Conservation (phyloP, 139 green algal genomes). For the Coelastrella sp. region DNA sequence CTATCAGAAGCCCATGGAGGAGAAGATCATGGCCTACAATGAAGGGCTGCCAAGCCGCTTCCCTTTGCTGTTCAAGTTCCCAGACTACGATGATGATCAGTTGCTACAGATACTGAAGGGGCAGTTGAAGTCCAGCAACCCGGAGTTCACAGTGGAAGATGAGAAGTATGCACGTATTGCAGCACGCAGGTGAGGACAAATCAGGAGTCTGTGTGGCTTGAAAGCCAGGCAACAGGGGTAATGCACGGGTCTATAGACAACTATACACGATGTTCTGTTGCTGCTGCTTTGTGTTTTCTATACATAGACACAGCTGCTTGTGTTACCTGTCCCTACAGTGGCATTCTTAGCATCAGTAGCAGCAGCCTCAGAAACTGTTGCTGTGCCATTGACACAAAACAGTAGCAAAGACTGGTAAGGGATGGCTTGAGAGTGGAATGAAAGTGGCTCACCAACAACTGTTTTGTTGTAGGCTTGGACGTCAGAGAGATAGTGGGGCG, state of each 20-base stretch:
- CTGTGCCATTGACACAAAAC: no score
- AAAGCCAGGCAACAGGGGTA: no score
- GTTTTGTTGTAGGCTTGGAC: conserved; percentile 40
- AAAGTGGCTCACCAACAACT: background rate
- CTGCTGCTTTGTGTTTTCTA: no score
- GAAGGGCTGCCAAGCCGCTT: conserved; percentile 66
- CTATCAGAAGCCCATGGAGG: conserved; percentile 67
- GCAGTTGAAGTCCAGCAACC: conserved; percentile 35
- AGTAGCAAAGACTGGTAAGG: no score
- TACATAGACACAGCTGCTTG: no score
- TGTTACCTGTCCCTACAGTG: no score
- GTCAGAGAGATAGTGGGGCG: conserved; percentile 48
- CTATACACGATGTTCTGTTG: no score
- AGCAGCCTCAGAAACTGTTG: no score
- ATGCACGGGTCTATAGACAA: no score
- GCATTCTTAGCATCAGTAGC: no score
- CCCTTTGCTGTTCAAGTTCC: conserved; percentile 39
- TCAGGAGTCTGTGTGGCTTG: no score
- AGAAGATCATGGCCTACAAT: conserved; percentile 60
- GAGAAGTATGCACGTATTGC: conserved; percentile 55
- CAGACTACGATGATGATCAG: conserved; percentile 54
- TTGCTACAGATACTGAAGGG: conserved; percentile 53
- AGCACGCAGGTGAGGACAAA: conserved; percentile 27
- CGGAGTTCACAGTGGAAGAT: conserved; percentile 54
- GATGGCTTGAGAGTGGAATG: no score